phyloP scores from a whole-genome alignment of 2,329 filamentous ascomycete genomes.

The Aspergillus fijiensis region DNA sequence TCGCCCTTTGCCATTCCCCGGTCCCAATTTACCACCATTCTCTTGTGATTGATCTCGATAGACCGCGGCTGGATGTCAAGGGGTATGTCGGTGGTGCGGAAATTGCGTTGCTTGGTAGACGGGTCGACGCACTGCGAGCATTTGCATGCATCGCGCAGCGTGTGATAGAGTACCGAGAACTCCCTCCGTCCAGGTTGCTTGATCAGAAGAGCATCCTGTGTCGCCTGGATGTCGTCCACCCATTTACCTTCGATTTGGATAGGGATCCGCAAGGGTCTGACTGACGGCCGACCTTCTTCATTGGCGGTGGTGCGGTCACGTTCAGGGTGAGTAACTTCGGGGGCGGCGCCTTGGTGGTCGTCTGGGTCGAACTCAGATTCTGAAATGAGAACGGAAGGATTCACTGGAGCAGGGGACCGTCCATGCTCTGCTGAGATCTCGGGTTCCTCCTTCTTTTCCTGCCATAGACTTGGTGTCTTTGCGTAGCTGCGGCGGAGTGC shows the following conservation, averaged over 20 bases:
- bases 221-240: not conserved
- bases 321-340: not conserved
- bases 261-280: not conserved
- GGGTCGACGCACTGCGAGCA: constrained; percentile 56
- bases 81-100: constrained; percentile 65
- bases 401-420: not conserved
- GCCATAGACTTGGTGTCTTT: not conserved
- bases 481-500: not conserved
- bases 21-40: constrained; percentile 61
- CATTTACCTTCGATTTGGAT: not conserved
- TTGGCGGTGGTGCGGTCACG: not conserved
- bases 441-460: not conserved
- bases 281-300: not conserved
- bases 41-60: constrained; percentile 37
- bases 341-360: not conserved
- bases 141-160: constrained; percentile 56
- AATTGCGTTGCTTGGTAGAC: constrained; percentile 62
- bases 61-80: constrained; percentile 43
- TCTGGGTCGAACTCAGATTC: not conserved
- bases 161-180: constrained; percentile 15
- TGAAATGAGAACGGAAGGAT: not conserved
- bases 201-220: not conserved
- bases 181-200: not conserved
- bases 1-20: constrained; percentile 53
- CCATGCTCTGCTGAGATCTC: not conserved